These are phyloP conservation scores for Sabuloglossum arenarium DNA, from an alignment of 495 filamentous ascomycete species.

Conservation along the genomic window DNA sequence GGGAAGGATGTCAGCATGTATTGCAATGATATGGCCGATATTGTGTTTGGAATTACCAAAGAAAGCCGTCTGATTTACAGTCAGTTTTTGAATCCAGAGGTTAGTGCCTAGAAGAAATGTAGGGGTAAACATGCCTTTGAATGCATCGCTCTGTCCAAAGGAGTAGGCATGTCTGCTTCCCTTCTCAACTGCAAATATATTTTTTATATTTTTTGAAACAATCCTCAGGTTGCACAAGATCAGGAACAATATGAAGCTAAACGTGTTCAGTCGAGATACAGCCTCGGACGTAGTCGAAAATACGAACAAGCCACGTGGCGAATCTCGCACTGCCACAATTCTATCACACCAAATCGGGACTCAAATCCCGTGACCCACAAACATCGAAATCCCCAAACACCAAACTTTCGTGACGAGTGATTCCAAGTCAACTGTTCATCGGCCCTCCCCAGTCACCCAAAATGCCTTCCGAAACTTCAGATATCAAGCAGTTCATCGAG, in stretches of 20 bases:
- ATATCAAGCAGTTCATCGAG: conserved; percentile 99
- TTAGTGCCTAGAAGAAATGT: no score
- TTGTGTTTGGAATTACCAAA: conserved; percentile 24
- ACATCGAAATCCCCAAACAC: background rate
- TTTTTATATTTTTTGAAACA: background rate
- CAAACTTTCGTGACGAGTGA: background rate
- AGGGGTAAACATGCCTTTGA: conserved; percentile 39
- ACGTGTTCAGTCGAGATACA: background rate
- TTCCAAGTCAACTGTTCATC: background rate
- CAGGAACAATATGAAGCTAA: no score
- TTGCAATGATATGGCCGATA: background rate
- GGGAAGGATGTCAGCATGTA: background rate
- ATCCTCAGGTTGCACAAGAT: background rate
- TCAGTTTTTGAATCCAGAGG: no score
- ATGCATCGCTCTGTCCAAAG: conserved; percentile 54
- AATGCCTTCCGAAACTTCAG: conserved; percentile 96
- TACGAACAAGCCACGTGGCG: background rate
- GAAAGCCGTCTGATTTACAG: conserved; percentile 20
- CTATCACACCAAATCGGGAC: no score
- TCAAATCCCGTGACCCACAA: conserved; percentile 1
- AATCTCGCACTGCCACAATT: background rate
- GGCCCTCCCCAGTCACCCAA: conserved; percentile 16
- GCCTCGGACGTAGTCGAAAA: background rate
- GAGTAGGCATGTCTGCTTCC: conserved; percentile 37
- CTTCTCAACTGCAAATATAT: conserved; percentile 6